Percentiles rank a stretch among this genome's conserved stretches.
Evolutionary conservation across 2,329 filamentous ascomycete species (phyloP).

Genomic region (Penicillium sp.): DNA sequence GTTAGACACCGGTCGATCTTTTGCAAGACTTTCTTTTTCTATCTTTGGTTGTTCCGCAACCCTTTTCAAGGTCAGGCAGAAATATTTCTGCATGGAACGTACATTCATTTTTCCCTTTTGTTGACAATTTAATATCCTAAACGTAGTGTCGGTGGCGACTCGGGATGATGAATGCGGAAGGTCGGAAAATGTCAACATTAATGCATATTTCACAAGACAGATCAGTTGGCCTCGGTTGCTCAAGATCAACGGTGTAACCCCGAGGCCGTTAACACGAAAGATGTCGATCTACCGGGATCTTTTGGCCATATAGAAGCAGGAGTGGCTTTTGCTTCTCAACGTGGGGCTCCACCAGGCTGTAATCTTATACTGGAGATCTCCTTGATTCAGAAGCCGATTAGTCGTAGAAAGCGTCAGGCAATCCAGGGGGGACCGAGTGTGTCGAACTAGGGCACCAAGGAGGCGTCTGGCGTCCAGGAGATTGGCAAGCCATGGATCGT

Average conservation of each 20-base stretch:
- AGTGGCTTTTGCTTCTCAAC: constrained; percentile 19
- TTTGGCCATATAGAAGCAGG: not conserved
- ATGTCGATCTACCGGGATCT: constrained; percentile 1
- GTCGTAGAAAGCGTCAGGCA: not conserved
- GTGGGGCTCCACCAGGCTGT: constrained; percentile 19
- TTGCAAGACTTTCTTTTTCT: not conserved
- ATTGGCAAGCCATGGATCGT: constrained; percentile 6
- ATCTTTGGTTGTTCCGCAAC: not conserved
- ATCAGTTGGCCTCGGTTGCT: constrained; percentile 17
- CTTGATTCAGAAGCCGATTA: constrained; percentile 17
- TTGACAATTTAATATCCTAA: not conserved
- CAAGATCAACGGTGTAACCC: constrained; percentile 1
- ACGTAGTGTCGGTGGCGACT: constrained; percentile 11
- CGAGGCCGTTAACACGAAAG: not conserved
- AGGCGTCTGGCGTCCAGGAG: not conserved
- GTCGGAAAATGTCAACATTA: not conserved
- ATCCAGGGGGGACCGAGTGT: not conserved
- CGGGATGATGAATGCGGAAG: constrained; percentile 6
- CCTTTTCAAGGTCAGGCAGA: constrained; percentile 6
- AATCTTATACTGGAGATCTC: constrained; percentile 17
- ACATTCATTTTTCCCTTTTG: not conserved
- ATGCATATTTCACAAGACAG: constrained; percentile 9
- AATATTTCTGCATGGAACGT: constrained; percentile 1
- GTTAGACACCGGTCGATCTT: not conserved
- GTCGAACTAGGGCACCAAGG: not conserved